Evolutionary conservation across 1,284 basidiomycete genomes (phyloP).

Genomic region (Schizopora paradoxa): DNA sequence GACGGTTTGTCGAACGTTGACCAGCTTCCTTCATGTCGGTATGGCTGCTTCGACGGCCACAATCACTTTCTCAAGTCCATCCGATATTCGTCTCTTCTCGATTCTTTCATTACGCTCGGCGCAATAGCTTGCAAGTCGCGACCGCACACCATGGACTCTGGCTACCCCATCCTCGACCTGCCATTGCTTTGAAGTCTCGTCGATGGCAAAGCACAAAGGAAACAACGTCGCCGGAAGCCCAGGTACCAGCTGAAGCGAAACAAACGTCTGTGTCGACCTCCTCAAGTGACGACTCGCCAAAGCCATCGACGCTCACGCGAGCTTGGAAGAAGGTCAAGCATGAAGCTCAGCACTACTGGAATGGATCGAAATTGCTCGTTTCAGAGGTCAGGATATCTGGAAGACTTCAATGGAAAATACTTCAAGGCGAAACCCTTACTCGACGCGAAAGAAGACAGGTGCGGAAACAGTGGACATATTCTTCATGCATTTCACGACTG

Average conservation of each 20-base stretch:
- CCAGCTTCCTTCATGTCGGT: slow-evolving; percentile 43
- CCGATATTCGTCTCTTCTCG: slow-evolving; percentile 5
- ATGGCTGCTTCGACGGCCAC: slow-evolving; percentile 53
- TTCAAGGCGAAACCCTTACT: slow-evolving; percentile 89
- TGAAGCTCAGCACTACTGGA: slow-evolving; percentile 96
- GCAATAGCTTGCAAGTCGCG: slow-evolving; percentile 21
- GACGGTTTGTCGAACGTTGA: background rate
- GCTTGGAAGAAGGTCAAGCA: slow-evolving; percentile 94
- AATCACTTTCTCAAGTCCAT: slow-evolving; percentile 37
- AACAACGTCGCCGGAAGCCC: slow-evolving; percentile 15
- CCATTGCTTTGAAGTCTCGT: background rate
- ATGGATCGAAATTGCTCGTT: slow-evolving; percentile 90
- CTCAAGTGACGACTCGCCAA: slow-evolving; percentile 37
- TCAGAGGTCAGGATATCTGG: slow-evolving; percentile 91
- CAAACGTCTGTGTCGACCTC: slow-evolving; percentile 40
- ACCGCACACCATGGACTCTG: slow-evolving; percentile 13
- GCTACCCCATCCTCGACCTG: background rate
- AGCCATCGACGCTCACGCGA: slow-evolving; percentile 51
- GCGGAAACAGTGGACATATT: slow-evolving; percentile 21
- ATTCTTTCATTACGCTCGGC: slow-evolving; percentile 17
- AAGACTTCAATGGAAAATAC: slow-evolving; percentile 86
- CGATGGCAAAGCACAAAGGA: slow-evolving; percentile 17
- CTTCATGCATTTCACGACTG: slow-evolving; percentile 3
- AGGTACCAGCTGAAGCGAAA: slow-evolving; percentile 36
- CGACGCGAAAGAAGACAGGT: slow-evolving; percentile 93